Conservation (phyloP, 1,284 basidiomycete species). For the Naganishia liquefaciens region DNA sequence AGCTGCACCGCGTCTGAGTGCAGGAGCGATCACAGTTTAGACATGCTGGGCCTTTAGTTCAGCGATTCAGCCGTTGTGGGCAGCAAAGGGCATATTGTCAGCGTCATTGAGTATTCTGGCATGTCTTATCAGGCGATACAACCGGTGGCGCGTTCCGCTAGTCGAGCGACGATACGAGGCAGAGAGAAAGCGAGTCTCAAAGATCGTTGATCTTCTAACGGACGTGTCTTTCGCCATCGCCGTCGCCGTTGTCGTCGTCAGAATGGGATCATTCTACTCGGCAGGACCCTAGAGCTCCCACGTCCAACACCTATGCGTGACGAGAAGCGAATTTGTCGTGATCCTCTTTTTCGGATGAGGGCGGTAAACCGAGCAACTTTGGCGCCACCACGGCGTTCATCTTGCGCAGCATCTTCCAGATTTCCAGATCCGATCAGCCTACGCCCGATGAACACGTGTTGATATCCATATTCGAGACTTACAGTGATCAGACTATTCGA, state of each 20-base stretch:
- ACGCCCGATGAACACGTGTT: not conserved
- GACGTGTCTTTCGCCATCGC: not conserved
- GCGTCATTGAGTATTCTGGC: too few species aligned
- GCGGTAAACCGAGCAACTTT: constrained; percentile 36
- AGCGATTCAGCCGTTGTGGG: too few species aligned
- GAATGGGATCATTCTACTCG: too few species aligned
- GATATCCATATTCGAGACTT: constrained; percentile 4
- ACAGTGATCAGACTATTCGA: constrained; percentile 40
- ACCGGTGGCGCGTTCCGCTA: too few species aligned
- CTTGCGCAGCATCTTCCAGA: constrained; percentile 37
- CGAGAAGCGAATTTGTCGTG: constrained; percentile 23
- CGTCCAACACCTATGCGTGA: constrained; percentile 1
- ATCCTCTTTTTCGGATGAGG: constrained; percentile 24
- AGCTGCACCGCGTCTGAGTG: too few species aligned
- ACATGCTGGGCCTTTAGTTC: too few species aligned
- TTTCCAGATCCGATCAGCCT: not conserved
- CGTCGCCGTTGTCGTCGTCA: not conserved
- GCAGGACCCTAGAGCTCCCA: too few species aligned
- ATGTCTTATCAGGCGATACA: too few species aligned
- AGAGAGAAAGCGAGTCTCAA: too few species aligned
- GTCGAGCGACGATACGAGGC: too few species aligned
- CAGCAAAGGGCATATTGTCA: too few species aligned
- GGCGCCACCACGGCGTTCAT: constrained; percentile 40
- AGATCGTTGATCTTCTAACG: not conserved
- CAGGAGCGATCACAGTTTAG: too few species aligned